Conservation (phyloP, 331 rosid species). For the Pyrus hybrid region DNA sequence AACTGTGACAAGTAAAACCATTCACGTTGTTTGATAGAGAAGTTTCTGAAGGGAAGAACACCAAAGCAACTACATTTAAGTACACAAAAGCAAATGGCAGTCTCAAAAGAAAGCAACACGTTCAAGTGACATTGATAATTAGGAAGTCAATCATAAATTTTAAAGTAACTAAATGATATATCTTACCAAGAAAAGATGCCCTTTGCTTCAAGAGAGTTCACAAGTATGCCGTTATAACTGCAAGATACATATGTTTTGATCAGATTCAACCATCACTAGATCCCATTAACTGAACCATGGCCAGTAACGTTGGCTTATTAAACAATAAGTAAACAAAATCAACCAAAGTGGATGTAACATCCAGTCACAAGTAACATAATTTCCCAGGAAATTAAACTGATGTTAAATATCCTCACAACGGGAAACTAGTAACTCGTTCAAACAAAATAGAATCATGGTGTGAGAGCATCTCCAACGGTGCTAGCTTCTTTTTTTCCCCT, state of each 20-base stretch:
- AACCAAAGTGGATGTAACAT: background rate
- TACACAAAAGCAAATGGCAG: background rate
- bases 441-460: background rate
- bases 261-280: slow-evolving; percentile 10
- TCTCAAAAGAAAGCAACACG: background rate
- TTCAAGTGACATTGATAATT: background rate
- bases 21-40: slow-evolving; percentile 30
- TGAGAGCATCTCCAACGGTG: background rate
- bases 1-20: slow-evolving; percentile 74
- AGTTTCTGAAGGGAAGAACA: background rate
- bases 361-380: background rate
- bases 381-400: background rate
- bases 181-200: slow-evolving; percentile 83
- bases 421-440: background rate
- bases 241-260: slow-evolving; percentile 15
- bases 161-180: slow-evolving; percentile 4
- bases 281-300: background rate
- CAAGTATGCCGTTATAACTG: slow-evolving; percentile 84
- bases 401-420: background rate
- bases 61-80: background rate
- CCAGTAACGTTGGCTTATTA: background rate
- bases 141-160: background rate
- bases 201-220: slow-evolving; percentile 71
- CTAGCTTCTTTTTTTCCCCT: too few species aligned
- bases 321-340: background rate